Percentiles rank a stretch among this genome's conserved stretches.
Conservation (phyloP, 2,329 filamentous ascomycete species). For the Botrytis byssoidea region DNA sequence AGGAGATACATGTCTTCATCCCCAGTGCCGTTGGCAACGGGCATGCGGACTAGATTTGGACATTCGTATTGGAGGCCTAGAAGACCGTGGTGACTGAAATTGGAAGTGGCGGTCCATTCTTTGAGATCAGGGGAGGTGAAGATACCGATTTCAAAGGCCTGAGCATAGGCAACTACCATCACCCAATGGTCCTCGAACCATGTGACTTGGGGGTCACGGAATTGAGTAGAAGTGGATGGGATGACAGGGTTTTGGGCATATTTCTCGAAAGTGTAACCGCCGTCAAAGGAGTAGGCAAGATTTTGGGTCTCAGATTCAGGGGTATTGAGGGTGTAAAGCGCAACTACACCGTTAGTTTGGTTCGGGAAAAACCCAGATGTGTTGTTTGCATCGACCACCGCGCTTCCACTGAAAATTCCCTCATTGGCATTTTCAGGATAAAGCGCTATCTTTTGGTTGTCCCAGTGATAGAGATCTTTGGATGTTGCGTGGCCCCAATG, state of each 20-base stretch:
- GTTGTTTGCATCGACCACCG: conserved; percentile 53
- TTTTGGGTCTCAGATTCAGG: conserved; percentile 51
- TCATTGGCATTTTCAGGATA: conserved; percentile 45
- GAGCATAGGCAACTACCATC: conserved; percentile 54
- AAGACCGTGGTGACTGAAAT: conserved; percentile 57
- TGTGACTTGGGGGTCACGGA: conserved; percentile 65
- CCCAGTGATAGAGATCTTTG: conserved; percentile 61
- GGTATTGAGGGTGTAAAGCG: conserved; percentile 51
- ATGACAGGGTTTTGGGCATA: conserved; percentile 63
- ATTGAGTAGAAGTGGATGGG: conserved; percentile 47
- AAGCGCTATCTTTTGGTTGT: conserved; percentile 62
- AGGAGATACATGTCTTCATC: conserved; percentile 44
- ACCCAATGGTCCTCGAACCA: conserved; percentile 58
- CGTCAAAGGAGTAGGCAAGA: conserved; percentile 61
- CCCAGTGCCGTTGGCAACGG: conserved; percentile 40
- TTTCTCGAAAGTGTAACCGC: conserved; percentile 59
- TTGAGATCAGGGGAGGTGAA: conserved; percentile 60
- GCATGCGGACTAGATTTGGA: conserved; percentile 59
- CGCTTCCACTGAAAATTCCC: conserved; percentile 54
- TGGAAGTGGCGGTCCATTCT: conserved; percentile 57
- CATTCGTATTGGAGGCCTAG: conserved; percentile 49
- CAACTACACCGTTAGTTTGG: conserved; percentile 60
- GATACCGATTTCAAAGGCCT: conserved; percentile 58
- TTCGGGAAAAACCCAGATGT: conserved; percentile 62
- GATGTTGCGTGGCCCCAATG: conserved; percentile 68